Evolutionary conservation across 345 rosid species (phyloP).

Genomic region (Citrus cavaleriei): DNA sequence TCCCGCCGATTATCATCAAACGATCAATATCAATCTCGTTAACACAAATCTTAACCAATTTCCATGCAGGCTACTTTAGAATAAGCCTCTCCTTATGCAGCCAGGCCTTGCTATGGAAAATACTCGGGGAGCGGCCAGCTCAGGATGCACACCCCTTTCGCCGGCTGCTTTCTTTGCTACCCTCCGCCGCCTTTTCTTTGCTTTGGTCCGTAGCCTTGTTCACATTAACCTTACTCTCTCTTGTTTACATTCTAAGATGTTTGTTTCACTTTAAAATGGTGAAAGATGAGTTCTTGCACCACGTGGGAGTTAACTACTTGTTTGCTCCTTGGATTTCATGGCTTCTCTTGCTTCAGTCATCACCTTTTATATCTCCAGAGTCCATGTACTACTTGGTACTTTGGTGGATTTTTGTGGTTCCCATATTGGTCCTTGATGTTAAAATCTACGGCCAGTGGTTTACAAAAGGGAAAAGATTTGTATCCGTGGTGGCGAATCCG

Average conservation of each 20-base stretch:
- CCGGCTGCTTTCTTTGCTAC: constrained; percentile 24
- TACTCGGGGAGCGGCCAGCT: constrained; percentile 26
- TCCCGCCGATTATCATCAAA: neutral
- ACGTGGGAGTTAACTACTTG: constrained; percentile 28
- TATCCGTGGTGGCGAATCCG: constrained; percentile 29
- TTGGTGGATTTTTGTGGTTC: constrained; percentile 29
- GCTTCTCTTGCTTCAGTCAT: constrained; percentile 34
- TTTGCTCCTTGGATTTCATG: constrained; percentile 33
- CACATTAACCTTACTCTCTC: constrained; percentile 32
- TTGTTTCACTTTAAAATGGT: constrained; percentile 35
- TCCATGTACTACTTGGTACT: constrained; percentile 1
- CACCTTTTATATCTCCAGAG: constrained; percentile 20
- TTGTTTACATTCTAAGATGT: constrained; percentile 38
- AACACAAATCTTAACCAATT: constrained; percentile 16
- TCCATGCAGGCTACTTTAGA: constrained; percentile 58
- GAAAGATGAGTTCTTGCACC: constrained; percentile 49
- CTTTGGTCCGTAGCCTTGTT: constrained; percentile 44
- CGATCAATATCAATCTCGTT: constrained; percentile 3
- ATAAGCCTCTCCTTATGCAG: constrained; percentile 49
- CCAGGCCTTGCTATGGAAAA: constrained; percentile 56
- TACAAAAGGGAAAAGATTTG: constrained; percentile 33
- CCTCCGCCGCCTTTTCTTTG: constrained; percentile 36
- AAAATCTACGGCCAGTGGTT: constrained; percentile 39
- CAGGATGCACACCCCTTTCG: constrained; percentile 23
- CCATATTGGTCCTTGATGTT: constrained; percentile 27